Base-by-base conservation (phyloP, 2,329 filamentous ascomycete genomes). In the Venturiaceae sp. region DNA sequence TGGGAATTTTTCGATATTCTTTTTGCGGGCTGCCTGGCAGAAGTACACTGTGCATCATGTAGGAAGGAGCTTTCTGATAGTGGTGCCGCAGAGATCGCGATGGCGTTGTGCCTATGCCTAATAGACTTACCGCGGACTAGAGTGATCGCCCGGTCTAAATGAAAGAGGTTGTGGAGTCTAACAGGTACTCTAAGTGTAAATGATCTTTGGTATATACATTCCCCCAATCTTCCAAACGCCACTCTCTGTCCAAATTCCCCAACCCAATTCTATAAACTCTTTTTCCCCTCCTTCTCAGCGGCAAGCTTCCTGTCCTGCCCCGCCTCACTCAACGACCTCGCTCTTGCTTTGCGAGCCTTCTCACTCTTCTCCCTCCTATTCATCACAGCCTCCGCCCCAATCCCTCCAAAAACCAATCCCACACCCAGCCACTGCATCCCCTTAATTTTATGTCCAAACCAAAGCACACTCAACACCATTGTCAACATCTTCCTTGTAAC, bases 401-500 rank as follows among this genome's bases (percentile, higher is more conserved):
- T 92, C 55, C 92, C 94, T 28, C 92, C 91, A 76, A 99, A 99
- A 8, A 99, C 94, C 60, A 99, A 78, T 0, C 83, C 86, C 33
- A 99, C 92, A 62, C 94, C 94, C 6, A 95, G 76, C 89, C 92
- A 96, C 75, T 99, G 94, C 81, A 92, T 95, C n/a, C 78, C 75
- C 30, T 83, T 88, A 53, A 99, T 80, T 62, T 82, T 83, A 72
- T 99, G 94, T 30, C 94, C 94, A 71, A 97, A 99, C 75, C 90
- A 91, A 61, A 97, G 78, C 30, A 99, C 94, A 57, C 90, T 96
- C 55, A 97, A 80, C 60, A 97, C 90, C 94, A 99, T 99, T 64
- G 92, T 97, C 71, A 97, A 83, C 94, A 99, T 99, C 78, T 99
- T 99, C 68, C 94, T 83, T 50, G 94, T 99, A 50, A 99, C 94